Percentiles rank a stretch among this genome's conserved stretches.
These are phyloP conservation scores for Coemansia sp. DNA, from an alignment of 192 early-diverging fungal genomes.

Conservation along the genomic window DNA sequence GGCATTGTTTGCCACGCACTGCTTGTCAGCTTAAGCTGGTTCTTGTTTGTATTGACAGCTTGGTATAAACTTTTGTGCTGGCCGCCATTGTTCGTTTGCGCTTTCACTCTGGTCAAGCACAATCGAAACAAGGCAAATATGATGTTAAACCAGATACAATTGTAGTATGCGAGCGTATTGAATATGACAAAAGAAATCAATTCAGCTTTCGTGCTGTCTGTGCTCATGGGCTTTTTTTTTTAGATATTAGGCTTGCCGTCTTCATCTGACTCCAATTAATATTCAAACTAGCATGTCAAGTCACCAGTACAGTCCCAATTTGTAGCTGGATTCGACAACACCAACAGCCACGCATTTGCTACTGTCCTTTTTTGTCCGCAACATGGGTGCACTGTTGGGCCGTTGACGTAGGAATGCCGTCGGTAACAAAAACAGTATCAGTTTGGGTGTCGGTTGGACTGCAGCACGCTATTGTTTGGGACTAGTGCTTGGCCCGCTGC, in stretches of 20 bases:
- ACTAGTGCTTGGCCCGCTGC: not conserved
- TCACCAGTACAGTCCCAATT: not conserved
- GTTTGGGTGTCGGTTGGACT: not conserved
- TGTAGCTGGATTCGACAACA: not conserved
- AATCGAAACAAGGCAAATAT: conserved; percentile 8
- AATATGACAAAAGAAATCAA: conserved; percentile 5
- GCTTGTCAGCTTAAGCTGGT: not conserved
- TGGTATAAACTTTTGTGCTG: conserved; percentile 11
- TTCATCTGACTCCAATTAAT: conserved; percentile 4
- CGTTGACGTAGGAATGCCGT: not conserved
- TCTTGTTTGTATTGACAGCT: conserved; percentile 1
- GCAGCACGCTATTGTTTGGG: not conserved
- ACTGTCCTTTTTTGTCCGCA: not conserved
- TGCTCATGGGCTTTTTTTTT: not conserved
- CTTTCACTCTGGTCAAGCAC: not conserved
- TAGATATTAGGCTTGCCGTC: not conserved
- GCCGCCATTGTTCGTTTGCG: conserved; percentile 1
- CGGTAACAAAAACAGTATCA: not conserved
- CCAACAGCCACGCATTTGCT: not conserved
- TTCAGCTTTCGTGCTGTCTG: not conserved
- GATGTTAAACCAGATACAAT: conserved; percentile 6
- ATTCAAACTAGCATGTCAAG: not conserved
- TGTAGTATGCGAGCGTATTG: not conserved
- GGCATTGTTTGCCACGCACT: conserved; percentile 4
- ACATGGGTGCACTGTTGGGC: not conserved